Evolutionary conservation across 331 rosid genomes (phyloP), one percentile per base, ranked within the genome.

Genomic region (Dryas integrifolia): DNA sequence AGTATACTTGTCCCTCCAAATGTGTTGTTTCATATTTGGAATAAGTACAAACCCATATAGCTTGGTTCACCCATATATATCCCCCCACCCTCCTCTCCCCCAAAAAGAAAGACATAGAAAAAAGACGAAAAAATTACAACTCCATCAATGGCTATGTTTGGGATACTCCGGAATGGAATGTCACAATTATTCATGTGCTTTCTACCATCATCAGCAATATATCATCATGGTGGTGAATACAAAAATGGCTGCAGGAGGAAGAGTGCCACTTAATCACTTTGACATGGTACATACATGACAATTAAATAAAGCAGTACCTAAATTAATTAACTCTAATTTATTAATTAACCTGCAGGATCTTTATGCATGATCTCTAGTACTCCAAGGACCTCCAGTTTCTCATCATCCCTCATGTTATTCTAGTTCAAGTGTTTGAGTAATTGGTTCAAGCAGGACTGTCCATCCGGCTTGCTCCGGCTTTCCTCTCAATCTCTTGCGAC

Each of bases 401-500:
- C 35, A 30, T 30, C 35, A 30, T 30, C 35, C 35, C 3, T 30
- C 35, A 30, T 30, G 35, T 30, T 1, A 30, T 30, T 30, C 35
- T 60, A 7, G 7, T 40, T 39, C 39, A n/a, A 62, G 67, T 12
- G 35, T 9, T n/a, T 4, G 9, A 14, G 7, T 41, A 5, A 4
- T n/a, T 16, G n/a, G 13, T 30, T 39, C 67, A 62, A 41, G 9
- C 49, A 1, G 77, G 83, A 16, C 60, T 67, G 3, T 65, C 58
- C 38, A 40, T 21, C 10, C 5, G 45, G 49, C 75, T 46, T 26
- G 44, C 77, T 6, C 67, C 57, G n/a, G 78, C 72, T 24, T n/a
- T 81, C 46, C 61, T 61, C 40, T 38, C 45, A 45, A 58, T 46
- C 4, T 86, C 89, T 9, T 40, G 5, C 5, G 89, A 79, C 47